Evolutionary conservation across 352 stramenopile species (phyloP), one percentile per base, ranked within the genome.

Genomic region (Elongisporangium prolatum): DNA sequence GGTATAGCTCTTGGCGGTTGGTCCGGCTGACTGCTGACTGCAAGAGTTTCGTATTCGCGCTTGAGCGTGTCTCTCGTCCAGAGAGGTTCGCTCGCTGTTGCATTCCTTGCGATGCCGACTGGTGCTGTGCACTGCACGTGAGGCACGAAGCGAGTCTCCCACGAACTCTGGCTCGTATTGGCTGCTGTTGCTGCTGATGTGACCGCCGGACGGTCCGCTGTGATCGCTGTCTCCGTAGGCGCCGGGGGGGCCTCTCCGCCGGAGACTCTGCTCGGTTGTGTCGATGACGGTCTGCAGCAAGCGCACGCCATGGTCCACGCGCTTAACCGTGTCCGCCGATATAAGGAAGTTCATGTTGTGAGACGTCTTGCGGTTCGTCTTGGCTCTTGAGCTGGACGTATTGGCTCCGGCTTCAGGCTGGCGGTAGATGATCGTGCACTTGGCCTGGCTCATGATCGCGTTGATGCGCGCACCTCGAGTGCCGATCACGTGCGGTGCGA

Each of bases 401-500:
- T 14, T 63, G 49, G n/a, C 56, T 18, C 20, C 28, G 18, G 13
- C 47, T 44, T 21, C n/a, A 18, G 59, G 54, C 24, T 75, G 65
- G 16, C 64, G 71, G 57, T 86, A 70, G 18, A 64, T 63, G 24
- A 91, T 87, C 13, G 64, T 75, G 59, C 76, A 87, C 21, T 81
- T 74, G 18, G 77, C 70, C 48, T 75, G 72, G 28, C 68, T 67
- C 76, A 89, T 87, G 49, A 89, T 71, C 16, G 59, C 66, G n/a
- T 86, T 77, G 18, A 91, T 65, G 10, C 80, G 77, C n/a, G 64
- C 64, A 22, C 71, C 68, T 20, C 75, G 77, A 0, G 64, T 60
- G 7, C 81, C 77, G 21, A 86, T 71, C 38, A 89, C 67, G 17
- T 86, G 69, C 52, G 77, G 68, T 24, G 71, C 63, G 20, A 91